These are phyloP conservation scores for Solanum tarijense DNA, from an alignment of 257 asterid genomes.

Conservation along the genomic window DNA sequence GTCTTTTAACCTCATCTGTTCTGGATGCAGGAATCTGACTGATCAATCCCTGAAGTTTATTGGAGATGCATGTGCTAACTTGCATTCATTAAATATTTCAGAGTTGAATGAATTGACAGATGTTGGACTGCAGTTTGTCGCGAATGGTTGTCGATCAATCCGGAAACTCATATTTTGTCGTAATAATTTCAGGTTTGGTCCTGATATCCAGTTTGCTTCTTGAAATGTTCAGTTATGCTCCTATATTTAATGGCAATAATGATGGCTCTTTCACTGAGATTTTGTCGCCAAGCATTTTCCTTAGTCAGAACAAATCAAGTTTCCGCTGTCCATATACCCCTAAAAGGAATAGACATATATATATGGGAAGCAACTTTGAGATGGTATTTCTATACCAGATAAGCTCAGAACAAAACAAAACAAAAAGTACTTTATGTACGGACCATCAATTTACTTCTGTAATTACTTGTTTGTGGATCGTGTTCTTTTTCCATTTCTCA, in stretches of 20 bases:
- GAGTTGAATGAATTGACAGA: constrained; percentile 49
- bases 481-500: background rate
- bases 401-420: background rate
- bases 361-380: background rate
- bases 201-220: background rate
- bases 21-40: constrained; percentile 53
- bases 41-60: constrained; percentile 46
- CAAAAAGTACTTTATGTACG: background rate
- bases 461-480: background rate
- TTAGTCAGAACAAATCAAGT: background rate
- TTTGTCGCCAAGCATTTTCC: background rate
- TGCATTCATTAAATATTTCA: constrained; percentile 56
- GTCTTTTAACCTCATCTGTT: constrained; percentile 5
- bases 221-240: background rate
- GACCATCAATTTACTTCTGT: background rate
- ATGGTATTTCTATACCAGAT: background rate
- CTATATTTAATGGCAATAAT: background rate
- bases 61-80: constrained; percentile 41
- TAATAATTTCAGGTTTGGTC: constrained; percentile 59
- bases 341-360: background rate
- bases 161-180: constrained; percentile 45
- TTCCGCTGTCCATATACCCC: background rate
- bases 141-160: constrained; percentile 62
- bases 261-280: background rate
- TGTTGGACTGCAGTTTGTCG: constrained; percentile 56